These are phyloP conservation scores for Chytriomyces sp. DNA, from an alignment of 192 early-diverging fungal species.

Conservation along the genomic window DNA sequence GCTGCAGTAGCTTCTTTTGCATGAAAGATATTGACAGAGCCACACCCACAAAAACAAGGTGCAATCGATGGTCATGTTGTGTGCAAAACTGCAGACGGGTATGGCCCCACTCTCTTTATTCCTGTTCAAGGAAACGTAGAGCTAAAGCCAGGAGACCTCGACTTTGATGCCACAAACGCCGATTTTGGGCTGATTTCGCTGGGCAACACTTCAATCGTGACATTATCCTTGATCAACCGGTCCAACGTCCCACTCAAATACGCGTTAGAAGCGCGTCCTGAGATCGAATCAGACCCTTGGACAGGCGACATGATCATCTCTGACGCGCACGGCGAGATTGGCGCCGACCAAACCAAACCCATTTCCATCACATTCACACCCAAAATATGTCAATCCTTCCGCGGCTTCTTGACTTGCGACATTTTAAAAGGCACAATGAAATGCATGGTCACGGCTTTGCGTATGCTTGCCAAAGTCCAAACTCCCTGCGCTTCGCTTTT, in stretches of 20 bases:
- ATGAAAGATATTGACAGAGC: not conserved
- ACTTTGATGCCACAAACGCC: conserved; percentile 39
- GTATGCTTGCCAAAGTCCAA: conserved; percentile 42
- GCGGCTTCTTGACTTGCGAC: conserved; percentile 40
- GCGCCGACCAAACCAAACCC: not conserved
- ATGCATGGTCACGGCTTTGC: conserved; percentile 27
- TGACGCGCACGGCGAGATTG: not conserved
- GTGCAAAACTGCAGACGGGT: conserved; percentile 42
- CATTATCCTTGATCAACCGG: conserved; percentile 46
- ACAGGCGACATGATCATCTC: not conserved
- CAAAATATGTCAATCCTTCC: conserved; percentile 45
- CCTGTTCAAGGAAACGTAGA: conserved; percentile 38
- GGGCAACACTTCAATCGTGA: conserved; percentile 29
- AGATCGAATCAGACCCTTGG: too few species aligned
- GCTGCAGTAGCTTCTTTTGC: not conserved
- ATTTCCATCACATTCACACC: conserved; percentile 40
- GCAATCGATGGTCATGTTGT: conserved; percentile 38
- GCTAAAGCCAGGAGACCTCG: conserved; percentile 33
- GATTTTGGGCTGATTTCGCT: conserved; percentile 60
- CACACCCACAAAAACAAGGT: conserved; percentile 3
- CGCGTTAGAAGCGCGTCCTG: conserved; percentile 20
- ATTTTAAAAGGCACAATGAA: conserved; percentile 17
- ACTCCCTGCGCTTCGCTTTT: conserved; percentile 42
- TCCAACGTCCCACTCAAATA: conserved; percentile 38
- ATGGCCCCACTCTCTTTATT: conserved; percentile 40